A percentile compares a stretch with the other conserved stretches of the same genome.
Conservation (phyloP, 768 basidiomycete species). For the Trametes punicea region DNA sequence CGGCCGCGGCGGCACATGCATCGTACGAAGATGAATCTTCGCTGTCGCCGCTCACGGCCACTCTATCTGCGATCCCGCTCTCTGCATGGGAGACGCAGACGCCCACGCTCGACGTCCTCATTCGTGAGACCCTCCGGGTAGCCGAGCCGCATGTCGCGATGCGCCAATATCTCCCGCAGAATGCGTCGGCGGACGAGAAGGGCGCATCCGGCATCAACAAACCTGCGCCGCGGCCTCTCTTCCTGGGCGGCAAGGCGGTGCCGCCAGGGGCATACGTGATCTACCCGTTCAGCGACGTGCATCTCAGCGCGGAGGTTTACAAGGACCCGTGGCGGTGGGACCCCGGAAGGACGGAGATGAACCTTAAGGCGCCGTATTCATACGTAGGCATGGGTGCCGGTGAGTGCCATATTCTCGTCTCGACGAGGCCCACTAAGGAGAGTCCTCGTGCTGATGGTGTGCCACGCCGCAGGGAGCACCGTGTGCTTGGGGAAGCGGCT, state of each 20-base stretch:
- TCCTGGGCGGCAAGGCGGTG: slow-evolving; percentile 63
- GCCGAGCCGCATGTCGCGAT: slow-evolving; percentile 80
- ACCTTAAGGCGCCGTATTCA: slow-evolving; percentile 46
- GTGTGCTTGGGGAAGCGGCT: slow-evolving; percentile 71
- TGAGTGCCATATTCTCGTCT: slow-evolving; percentile 36
- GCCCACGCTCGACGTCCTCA: slow-evolving; percentile 68
- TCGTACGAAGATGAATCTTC: too few relatives aligned
- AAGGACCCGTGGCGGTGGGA: slow-evolving; percentile 78
- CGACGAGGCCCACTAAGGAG: neutral
- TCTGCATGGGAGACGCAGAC: slow-evolving; percentile 68
- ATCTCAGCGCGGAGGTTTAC: slow-evolving; percentile 69
- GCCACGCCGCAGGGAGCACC: slow-evolving; percentile 51
- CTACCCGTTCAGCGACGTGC: slow-evolving; percentile 79
- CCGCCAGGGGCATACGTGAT: slow-evolving; percentile 74
- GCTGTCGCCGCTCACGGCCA: slow-evolving; percentile 37
- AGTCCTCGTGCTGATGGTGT: slow-evolving; percentile 1
- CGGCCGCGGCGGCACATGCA: neutral
- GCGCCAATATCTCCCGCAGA: slow-evolving; percentile 52
- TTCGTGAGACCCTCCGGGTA: slow-evolving; percentile 73
- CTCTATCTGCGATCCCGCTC: slow-evolving; percentile 60
- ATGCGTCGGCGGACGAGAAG: neutral
- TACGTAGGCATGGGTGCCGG: slow-evolving; percentile 83
- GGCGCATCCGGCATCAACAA: too few relatives aligned
- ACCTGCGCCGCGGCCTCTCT: slow-evolving; percentile 42
- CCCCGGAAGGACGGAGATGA: slow-evolving; percentile 46